Conservation (phyloP, 1,284 basidiomycete species). For the Rugosomyces carneus region DNA sequence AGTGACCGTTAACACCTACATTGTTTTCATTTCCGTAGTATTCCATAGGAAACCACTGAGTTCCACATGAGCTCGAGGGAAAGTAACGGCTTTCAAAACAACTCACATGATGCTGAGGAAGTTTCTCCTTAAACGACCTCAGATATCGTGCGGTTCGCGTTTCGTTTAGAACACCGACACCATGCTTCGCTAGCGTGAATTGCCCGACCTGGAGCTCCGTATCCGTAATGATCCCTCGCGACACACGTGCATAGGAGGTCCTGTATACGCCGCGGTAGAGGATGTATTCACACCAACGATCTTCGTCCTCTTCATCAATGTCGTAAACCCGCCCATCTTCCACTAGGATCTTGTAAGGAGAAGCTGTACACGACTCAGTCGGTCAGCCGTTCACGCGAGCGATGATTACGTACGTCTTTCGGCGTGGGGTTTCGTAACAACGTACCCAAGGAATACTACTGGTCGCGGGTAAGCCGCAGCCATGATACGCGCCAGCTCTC, state of each 20-base stretch:
- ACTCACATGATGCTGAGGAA: constrained; percentile 59
- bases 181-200: constrained; percentile 67
- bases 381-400: background rate
- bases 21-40: constrained; percentile 51
- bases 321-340: constrained; percentile 70
- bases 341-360: constrained; percentile 81
- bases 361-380: constrained; percentile 38
- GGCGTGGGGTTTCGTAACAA: constrained; percentile 76
- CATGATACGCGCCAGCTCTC: constrained; percentile 79
- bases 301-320: constrained; percentile 64
- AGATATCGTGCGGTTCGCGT: constrained; percentile 58
- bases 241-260: constrained; percentile 69
- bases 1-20: constrained; percentile 63
- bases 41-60: constrained; percentile 69
- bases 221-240: constrained; percentile 67
- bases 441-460: constrained; percentile 83
- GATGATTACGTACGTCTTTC: constrained; percentile 47
- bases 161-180: constrained; percentile 50
- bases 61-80: background rate
- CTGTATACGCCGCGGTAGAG: constrained; percentile 79
- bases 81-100: constrained; percentile 1
- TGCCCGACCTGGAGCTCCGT: constrained; percentile 78
- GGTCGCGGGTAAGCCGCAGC: constrained; percentile 67
- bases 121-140: constrained; percentile 58
- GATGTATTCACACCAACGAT: constrained; percentile 88